phyloP scores from a whole-genome alignment of 805 yeast species.

The Cyberlindnera amylophila region DNA sequence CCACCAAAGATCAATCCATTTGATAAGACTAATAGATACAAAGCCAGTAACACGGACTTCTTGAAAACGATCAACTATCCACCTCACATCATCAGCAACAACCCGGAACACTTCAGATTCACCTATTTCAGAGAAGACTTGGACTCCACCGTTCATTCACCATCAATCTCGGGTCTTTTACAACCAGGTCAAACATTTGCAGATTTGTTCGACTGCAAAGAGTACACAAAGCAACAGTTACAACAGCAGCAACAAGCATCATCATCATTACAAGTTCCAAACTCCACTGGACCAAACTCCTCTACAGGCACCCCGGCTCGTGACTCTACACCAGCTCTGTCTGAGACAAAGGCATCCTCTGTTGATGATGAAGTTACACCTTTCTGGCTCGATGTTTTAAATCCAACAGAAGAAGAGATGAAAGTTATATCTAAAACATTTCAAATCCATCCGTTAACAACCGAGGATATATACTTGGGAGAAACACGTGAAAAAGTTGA shows the following conservation, averaged over 20 bases:
- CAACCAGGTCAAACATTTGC: constrained; percentile 58
- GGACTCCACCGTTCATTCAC: constrained; percentile 85
- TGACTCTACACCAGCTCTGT: constrained; percentile 5
- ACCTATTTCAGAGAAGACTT: constrained; percentile 91
- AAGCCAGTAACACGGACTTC: constrained; percentile 19
- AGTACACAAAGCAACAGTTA: constrained; percentile 19
- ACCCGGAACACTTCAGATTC: constrained; percentile 64
- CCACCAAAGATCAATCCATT: constrained; percentile 78
- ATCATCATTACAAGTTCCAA: background rate
- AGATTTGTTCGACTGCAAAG: constrained; percentile 55
- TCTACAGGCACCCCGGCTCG: constrained; percentile 9
- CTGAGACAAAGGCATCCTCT: constrained; percentile 13
- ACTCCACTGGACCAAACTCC: background rate
- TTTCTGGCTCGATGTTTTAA: constrained; percentile 90
- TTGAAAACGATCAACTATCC: constrained; percentile 34
- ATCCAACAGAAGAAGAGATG: constrained; percentile 97
- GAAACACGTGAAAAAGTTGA: constrained; percentile 96
- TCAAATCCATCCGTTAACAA: constrained; percentile 93
- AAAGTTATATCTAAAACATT: constrained; percentile 84
- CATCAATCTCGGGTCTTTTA: constrained; percentile 77
- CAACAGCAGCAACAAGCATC: background rate
- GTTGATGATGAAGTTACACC: constrained; percentile 44
- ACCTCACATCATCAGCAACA: constrained; percentile 41
- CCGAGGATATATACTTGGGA: constrained; percentile 90
- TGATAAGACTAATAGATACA: constrained; percentile 37